phyloP scores from a whole-genome alignment of 495 filamentous ascomycete genomes.

The Neurospora sp. region DNA sequence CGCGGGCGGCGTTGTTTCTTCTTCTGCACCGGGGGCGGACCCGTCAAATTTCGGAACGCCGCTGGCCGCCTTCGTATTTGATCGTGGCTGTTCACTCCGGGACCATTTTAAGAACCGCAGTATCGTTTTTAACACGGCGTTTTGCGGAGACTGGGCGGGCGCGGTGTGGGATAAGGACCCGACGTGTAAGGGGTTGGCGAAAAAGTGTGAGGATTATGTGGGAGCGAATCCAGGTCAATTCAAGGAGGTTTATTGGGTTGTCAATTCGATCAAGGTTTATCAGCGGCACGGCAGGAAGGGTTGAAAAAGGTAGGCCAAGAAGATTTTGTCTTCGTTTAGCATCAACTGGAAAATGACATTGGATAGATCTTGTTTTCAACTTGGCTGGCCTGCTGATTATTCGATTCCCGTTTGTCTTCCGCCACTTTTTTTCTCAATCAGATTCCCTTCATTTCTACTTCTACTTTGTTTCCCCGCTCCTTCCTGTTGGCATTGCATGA shows the following conservation, averaged over 20 bases:
- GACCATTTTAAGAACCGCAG: slow-evolving; percentile 58
- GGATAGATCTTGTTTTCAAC: not conserved
- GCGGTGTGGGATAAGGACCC: slow-evolving; percentile 38
- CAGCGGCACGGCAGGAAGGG: slow-evolving; percentile 18
- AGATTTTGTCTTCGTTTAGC: not conserved
- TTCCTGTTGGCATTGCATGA: not conserved
- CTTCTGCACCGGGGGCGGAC: slow-evolving; percentile 39
- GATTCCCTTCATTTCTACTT: not conserved
- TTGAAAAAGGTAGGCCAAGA: not conserved
- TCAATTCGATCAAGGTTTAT: slow-evolving; percentile 57
- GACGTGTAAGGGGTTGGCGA: slow-evolving; percentile 30
- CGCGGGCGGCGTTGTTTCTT: slow-evolving; percentile 16
- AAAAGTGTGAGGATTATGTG: too few species aligned
- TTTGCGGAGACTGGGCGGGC: slow-evolving; percentile 89
- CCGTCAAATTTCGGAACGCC: slow-evolving; percentile 57
- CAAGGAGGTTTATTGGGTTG: slow-evolving; percentile 66
- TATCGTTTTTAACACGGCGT: slow-evolving; percentile 73
- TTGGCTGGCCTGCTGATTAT: not conserved
- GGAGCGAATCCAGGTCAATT: too few species aligned
- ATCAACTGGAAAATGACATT: not conserved
- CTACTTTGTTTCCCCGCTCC: not conserved
- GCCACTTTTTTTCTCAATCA: not conserved
- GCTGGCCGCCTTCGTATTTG: slow-evolving; percentile 50
- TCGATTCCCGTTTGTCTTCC: not conserved
- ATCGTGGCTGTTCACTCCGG: slow-evolving; percentile 50